Evolutionary conservation across 257 asterid genomes (phyloP), one percentile per base, ranked within the genome.

Genomic region (Fraxinus americana): DNA sequence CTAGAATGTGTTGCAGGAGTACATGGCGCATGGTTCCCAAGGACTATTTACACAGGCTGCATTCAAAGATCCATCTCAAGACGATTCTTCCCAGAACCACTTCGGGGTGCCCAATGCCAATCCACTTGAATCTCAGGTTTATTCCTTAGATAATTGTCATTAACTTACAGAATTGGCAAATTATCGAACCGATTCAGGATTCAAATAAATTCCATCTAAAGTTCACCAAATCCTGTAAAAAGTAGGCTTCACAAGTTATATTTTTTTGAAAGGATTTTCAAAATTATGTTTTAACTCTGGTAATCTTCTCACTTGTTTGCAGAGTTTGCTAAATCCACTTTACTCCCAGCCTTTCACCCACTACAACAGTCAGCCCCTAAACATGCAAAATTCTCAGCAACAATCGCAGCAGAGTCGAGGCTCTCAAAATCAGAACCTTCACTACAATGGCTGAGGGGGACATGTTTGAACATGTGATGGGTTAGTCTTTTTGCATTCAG

Each of bases 31-130:
- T 87, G 97, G 98, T 80, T 86, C 97, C 8, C 97, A 92, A 76
- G 97, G 97, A 54, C 86, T 96, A 75, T 96, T 96, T 83, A 91
- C 99, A 6, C 99, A 96, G 83, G 97, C 93, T 80, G 87, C 92
- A 71, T 92, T 86, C 82, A 91, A 79, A 74, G 97, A 92, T 79
- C 97, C 91, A 76, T 87, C 97, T 76, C 95, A 91, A 75, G 97
- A 96, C 65, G 97, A 92, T 75, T 74, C 90, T 82, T 86, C 98
- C 67, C 98, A 92, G 76, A 90, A 82, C 82, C 97, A 90, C 79
- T 92, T 86, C 35, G 91, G 92, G 65, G 79, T 87, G 79, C 83
- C 90, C 75, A 88, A 85, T 86, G 83, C 90, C 66, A 86, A 82
- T 87, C 84, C 89, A 34, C 90, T 95, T 75, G 98, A 89, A 84